A percentile compares a stretch with the other conserved stretches of the same genome.
Conservation (phyloP, 257 asterid species). For the Nicotiana sylvestris region DNA sequence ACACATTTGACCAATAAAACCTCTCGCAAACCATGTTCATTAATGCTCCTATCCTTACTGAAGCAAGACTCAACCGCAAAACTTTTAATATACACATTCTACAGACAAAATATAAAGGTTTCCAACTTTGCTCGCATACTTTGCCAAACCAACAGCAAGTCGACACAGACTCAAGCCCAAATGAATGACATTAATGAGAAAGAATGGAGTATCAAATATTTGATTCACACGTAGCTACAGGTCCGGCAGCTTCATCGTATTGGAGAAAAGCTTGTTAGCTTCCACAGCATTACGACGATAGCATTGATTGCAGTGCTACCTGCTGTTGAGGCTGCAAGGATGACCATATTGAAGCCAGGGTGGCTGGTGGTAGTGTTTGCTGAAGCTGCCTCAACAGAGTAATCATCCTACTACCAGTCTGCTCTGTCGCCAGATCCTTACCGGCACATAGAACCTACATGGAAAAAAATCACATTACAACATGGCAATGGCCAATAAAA, state of each 20-base stretch:
- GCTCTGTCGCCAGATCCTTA: constrained; percentile 82
- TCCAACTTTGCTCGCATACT: constrained; percentile 9
- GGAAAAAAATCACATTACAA: background rate
- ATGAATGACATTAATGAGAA: constrained; percentile 12
- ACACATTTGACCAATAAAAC: background rate
- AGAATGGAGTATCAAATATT: constrained; percentile 15
- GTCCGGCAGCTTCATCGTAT: background rate
- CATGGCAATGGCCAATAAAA: background rate
- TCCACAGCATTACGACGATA: constrained; percentile 39
- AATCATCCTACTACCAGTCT: constrained; percentile 74
- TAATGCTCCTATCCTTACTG: background rate
- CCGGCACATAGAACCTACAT: constrained; percentile 77
- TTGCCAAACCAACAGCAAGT: constrained; percentile 13
- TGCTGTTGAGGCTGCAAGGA: constrained; percentile 90
- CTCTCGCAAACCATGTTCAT: constrained; percentile 1
- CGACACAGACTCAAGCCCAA: constrained; percentile 7
- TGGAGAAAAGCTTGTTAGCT: background rate
- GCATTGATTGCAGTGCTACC: constrained; percentile 68
- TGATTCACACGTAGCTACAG: constrained; percentile 4
- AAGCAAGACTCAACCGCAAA: background rate
- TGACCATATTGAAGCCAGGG: constrained; percentile 78
- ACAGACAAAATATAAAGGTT: background rate
- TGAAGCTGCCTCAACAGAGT: constrained; percentile 82
- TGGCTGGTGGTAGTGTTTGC: constrained; percentile 78
- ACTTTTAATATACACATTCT: constrained; percentile 15